Evolutionary conservation across 805 yeast genomes (phyloP).

Genomic region (Cyberlindnera galapagoensis): DNA sequence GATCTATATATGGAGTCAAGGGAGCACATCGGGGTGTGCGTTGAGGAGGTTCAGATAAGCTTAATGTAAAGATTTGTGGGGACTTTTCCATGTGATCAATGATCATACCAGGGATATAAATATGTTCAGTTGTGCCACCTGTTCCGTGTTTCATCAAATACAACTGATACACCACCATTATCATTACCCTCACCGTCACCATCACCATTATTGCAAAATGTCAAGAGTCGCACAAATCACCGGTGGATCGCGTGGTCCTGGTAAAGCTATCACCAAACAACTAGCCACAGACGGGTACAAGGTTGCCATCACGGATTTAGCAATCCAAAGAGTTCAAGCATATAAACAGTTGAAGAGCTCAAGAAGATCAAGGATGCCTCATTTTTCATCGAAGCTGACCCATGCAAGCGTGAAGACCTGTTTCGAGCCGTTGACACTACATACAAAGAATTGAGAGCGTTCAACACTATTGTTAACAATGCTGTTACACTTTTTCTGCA

Average conservation of each 20-base stretch:
- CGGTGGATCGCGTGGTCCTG: slow-evolving; percentile 88
- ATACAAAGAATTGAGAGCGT: slow-evolving; percentile 24
- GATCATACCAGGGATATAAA: no score
- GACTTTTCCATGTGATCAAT: no score
- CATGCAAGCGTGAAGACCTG: slow-evolving; percentile 17
- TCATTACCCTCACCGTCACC: no score
- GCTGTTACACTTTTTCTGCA: slow-evolving; percentile 27
- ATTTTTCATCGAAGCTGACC: slow-evolving; percentile 22
- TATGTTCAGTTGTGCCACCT: no score
- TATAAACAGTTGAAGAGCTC: slow-evolving; percentile 17
- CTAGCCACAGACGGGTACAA: slow-evolving; percentile 66
- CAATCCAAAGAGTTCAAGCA: slow-evolving; percentile 15
- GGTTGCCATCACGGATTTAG: slow-evolving; percentile 23
- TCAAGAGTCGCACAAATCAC: slow-evolving; percentile 58
- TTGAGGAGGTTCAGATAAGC: no score
- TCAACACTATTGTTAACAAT: slow-evolving; percentile 30
- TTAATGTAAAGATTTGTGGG: no score
- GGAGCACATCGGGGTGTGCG: no score
- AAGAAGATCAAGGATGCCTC: slow-evolving; percentile 14
- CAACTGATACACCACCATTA: neutral
- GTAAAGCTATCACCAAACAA: slow-evolving; percentile 73
- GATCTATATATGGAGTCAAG: no score
- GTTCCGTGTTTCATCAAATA: no score
- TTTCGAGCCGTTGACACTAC: slow-evolving; percentile 23
- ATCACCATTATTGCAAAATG: slow-evolving; percentile 8